Base-by-base conservation (phyloP, 139 green algal species). In the Picochlorum sp. region DNA sequence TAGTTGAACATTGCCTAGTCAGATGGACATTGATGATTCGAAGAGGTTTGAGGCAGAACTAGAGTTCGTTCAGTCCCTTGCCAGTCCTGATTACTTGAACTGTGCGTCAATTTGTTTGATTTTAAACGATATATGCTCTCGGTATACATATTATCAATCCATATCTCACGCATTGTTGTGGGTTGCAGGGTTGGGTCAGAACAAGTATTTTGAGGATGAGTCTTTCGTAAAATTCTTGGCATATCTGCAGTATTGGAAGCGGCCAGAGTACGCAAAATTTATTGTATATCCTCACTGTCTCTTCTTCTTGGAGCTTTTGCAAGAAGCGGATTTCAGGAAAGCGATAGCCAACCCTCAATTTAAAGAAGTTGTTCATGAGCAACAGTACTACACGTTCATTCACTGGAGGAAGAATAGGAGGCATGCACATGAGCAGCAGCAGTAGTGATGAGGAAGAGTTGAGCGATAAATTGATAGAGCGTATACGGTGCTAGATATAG, bases 231-330 rank as follows among this genome's bases (percentile, higher is more conserved):
- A 80, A 7, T 98, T 95, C 65, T 76, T 98, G 7, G 45, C 85
- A n/a, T 98, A 98, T 70, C 74, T 98, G 41, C 67, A 84, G 44
- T 98, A 98, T 73, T 98, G 89, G 88, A 78, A 78, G 28, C 55
- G 83, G 54, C 90, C 89, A 38, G 59, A 81, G 28, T 98, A 97
- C 66, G 74, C 80, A 0, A 70, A 61, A 4, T 91, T 86, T 55
- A 70, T 97, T 24, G 72, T 85, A 79, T 96, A 89, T 51, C 89
- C 89, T 20, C 88, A 97, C 61, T 79, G 74, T 32, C 68, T 97
- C 6, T 80, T 85, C 51, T 95, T 96, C 62, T 71, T 96, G 30
- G 81, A 94, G 16, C 66, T 89, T 56, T 70, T 96, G 11, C 84
- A 93, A 44, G 71, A 66, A 61, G 24, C 75, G 3, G 76, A 84